phyloP scores from a whole-genome alignment of 495 filamentous ascomycete genomes.

The Aspergillus campestris region DNA sequence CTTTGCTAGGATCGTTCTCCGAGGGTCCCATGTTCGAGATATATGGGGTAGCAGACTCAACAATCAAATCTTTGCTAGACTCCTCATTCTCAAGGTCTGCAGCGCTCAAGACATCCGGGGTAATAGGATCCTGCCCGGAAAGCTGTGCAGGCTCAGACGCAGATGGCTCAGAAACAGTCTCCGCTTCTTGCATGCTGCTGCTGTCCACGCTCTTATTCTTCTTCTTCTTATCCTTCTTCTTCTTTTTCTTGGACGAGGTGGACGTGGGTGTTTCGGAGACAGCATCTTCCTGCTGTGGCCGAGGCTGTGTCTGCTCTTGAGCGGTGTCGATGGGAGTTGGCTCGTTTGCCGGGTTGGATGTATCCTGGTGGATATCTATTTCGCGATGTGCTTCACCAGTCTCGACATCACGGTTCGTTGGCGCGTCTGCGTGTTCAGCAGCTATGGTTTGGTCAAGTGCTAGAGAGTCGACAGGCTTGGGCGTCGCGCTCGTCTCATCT shows the following conservation, averaged over 20 bases:
- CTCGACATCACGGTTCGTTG: neutral
- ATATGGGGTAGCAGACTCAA: no score
- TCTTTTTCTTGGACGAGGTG: constrained; percentile 27
- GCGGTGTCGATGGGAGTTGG: neutral
- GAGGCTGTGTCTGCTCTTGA: neutral
- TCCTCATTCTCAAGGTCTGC: neutral
- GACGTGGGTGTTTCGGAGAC: constrained; percentile 9
- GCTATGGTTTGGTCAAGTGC: no score
- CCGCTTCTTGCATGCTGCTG: constrained; percentile 5
- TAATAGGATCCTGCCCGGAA: neutral
- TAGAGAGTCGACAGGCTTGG: no score
- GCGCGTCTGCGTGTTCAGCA: no score
- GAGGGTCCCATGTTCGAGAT: no score
- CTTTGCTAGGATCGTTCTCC: no score
- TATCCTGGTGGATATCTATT: neutral
- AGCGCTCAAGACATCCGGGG: no score
- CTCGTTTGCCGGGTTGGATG: constrained; percentile 6
- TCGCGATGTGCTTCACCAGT: constrained; percentile 1
- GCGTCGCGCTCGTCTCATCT: no score
- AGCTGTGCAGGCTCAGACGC: neutral
- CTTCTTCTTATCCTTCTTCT: constrained; percentile 31
- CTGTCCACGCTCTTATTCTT: constrained; percentile 21
- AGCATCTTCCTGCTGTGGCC: constrained; percentile 7
- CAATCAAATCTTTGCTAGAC: no score
- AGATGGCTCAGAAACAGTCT: constrained; percentile 1